phyloP scores from a whole-genome alignment of 768 basidiomycete species.

The Rickenella mellea region DNA sequence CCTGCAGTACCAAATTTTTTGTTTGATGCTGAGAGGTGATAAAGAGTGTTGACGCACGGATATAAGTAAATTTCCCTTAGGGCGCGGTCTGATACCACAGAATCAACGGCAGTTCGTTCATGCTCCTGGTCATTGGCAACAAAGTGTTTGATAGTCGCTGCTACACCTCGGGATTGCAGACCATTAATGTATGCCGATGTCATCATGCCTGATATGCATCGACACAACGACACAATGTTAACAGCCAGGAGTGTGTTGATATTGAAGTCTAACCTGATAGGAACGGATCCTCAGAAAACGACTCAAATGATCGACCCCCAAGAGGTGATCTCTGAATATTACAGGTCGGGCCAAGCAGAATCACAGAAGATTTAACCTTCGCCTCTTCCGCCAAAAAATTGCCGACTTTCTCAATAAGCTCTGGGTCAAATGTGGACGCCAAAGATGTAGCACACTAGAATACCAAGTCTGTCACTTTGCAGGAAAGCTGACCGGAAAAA shows the following conservation, averaged over 20 bases:
- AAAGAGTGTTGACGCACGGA: constrained; percentile 32
- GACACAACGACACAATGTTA: background rate
- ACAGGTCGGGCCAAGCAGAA: constrained; percentile 65
- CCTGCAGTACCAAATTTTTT: background rate
- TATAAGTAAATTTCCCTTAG: constrained; percentile 66
- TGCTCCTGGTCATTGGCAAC: constrained; percentile 69
- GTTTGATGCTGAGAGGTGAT: background rate
- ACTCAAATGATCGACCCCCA: constrained; percentile 58
- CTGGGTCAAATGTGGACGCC: constrained; percentile 59
- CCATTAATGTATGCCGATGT: constrained; percentile 63
- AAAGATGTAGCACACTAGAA: constrained; percentile 57
- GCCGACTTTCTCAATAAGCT: constrained; percentile 46
- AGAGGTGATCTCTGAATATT: constrained; percentile 63
- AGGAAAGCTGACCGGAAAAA: background rate
- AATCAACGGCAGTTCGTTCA: constrained; percentile 55
- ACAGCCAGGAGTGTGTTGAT: background rate
- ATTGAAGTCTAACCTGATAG: constrained; percentile 37
- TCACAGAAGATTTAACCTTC: constrained; percentile 52
- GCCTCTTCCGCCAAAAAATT: constrained; percentile 54
- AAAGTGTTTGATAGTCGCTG: constrained; percentile 69
- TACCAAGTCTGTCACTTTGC: constrained; percentile 1
- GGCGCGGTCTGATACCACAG: constrained; percentile 55
- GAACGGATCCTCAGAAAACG: constrained; percentile 64
- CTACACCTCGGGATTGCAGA: constrained; percentile 54
- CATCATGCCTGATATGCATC: constrained; percentile 34